phyloP scores from a whole-genome alignment of 225 moss, liverwort and hornwort species.

The Polytrichum commune region DNA sequence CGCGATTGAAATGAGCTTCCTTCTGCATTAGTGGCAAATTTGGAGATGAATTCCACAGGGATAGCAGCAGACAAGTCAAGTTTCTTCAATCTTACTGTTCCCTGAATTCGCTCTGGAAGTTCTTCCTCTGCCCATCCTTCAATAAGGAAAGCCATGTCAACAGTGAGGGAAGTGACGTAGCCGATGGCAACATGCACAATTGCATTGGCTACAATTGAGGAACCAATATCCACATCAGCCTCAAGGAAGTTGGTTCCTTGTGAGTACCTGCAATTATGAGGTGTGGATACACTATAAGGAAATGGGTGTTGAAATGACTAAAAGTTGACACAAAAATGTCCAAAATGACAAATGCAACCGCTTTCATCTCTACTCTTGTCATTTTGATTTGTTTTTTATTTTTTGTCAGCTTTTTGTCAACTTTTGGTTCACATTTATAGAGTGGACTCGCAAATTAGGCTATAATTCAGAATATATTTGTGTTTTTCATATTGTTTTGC shows the following conservation, averaged over 20 bases:
- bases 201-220: slow-evolving; percentile 82
- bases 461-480: no score
- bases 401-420: no score
- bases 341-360: no score
- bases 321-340: no score
- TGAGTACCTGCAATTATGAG: slow-evolving; percentile 42
- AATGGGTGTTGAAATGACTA: no score
- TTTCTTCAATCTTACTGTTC: slow-evolving; percentile 54
- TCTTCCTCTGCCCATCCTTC: slow-evolving; percentile 75
- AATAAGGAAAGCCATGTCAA: slow-evolving; percentile 82
- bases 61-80: slow-evolving; percentile 64
- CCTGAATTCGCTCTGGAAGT: slow-evolving; percentile 77
- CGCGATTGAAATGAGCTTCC: slow-evolving; percentile 58
- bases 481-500: no score
- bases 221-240: slow-evolving; percentile 87
- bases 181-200: slow-evolving; percentile 82
- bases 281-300: no score
- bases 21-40: slow-evolving; percentile 24
- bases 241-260: slow-evolving; percentile 73
- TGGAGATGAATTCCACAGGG: slow-evolving; percentile 40
- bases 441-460: no score
- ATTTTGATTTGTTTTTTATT: no score
- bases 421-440: no score
- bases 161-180: slow-evolving; percentile 59
- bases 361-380: no score